Evolutionary conservation across 805 yeast species (phyloP).

Genomic region (Starmerella ratchasimensis): DNA sequence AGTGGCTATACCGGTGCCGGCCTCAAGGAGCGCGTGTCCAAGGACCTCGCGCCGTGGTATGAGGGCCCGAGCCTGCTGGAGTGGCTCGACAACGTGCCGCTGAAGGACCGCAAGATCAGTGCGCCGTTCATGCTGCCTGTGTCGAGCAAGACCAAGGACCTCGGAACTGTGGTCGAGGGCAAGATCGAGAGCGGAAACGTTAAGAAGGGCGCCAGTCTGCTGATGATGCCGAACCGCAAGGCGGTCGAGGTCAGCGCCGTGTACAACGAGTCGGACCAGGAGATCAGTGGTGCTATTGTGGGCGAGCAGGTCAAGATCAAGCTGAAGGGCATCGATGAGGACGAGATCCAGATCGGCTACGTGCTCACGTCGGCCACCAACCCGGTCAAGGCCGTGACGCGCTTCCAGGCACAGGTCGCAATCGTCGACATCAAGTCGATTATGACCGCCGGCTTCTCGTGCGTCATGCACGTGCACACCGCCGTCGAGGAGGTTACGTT

Average conservation of each 20-base stretch:
- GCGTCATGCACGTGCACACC: slow-evolving; percentile 98
- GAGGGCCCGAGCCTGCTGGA: slow-evolving; percentile 83
- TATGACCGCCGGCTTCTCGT: slow-evolving; percentile 86
- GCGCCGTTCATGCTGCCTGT: slow-evolving; percentile 97
- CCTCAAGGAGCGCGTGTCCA: slow-evolving; percentile 67
- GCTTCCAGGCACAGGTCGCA: slow-evolving; percentile 91
- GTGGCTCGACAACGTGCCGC: slow-evolving; percentile 69
- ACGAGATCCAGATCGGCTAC: slow-evolving; percentile 82
- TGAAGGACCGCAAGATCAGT: slow-evolving; percentile 71
- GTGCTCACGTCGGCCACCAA: slow-evolving; percentile 73
- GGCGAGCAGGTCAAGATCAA: slow-evolving; percentile 96
- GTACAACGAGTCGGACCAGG: slow-evolving; percentile 90
- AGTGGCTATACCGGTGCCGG: slow-evolving; percentile 98
- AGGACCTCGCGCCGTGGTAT: slow-evolving; percentile 81
- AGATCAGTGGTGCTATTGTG: slow-evolving; percentile 75
- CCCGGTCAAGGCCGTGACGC: slow-evolving; percentile 84
- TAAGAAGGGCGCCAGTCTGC: slow-evolving; percentile 57
- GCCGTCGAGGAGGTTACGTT: slow-evolving; percentile 92
- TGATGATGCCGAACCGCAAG: slow-evolving; percentile 86
- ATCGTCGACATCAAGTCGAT: slow-evolving; percentile 93
- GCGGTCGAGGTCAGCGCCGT: slow-evolving; percentile 74
- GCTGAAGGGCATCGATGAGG: slow-evolving; percentile 93
- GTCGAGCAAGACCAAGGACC: slow-evolving; percentile 85
- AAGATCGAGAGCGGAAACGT: slow-evolving; percentile 93
- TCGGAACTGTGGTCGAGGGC: slow-evolving; percentile 97